Evolutionary conservation across 139 green algal genomes (phyloP).

Genomic region (Chlorella sp.): DNA sequence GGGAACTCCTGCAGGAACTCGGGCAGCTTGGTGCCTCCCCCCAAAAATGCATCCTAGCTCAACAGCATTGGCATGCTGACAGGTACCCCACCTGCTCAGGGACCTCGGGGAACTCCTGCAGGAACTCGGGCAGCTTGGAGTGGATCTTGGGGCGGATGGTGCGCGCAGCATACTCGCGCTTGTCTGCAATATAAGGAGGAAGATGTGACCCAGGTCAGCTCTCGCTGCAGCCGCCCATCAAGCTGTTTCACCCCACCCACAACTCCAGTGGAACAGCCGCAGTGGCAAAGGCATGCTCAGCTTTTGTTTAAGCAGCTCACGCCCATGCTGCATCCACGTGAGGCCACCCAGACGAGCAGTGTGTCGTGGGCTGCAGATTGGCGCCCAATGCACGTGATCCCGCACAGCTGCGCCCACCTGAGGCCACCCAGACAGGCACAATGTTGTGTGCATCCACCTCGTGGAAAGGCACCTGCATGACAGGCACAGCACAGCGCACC

Average conservation of each 20-base stretch:
- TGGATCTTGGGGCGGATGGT: conserved; percentile 96
- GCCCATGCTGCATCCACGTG: no score
- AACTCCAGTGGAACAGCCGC: no score
- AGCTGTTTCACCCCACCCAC: no score
- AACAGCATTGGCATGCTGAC: no score
- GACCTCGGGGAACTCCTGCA: conserved; percentile 65
- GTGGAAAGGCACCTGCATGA: conserved; percentile 60
- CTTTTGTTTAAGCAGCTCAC: no score
- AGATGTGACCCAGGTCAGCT: no score
- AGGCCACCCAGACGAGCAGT: no score
- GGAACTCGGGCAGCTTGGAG: conserved; percentile 83
- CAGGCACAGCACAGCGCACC: not conserved
- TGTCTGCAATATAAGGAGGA: conserved; percentile 60
- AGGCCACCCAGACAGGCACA: conserved; percentile 90
- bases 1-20: not conserved
- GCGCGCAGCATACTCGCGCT: conserved; percentile 87
- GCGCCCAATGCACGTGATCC: not conserved
- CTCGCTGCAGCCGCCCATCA: no score
- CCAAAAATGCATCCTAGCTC: no score
- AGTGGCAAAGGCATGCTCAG: no score
- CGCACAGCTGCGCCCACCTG: conserved; percentile 1
- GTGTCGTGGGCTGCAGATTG: no score
- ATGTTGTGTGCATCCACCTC: conserved; percentile 99
- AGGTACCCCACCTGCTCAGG: conserved; percentile 43
- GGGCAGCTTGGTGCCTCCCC: not conserved